Evolutionary conservation across 306 rosid genomes (phyloP).

Genomic region (Fragaria ananassa): DNA sequence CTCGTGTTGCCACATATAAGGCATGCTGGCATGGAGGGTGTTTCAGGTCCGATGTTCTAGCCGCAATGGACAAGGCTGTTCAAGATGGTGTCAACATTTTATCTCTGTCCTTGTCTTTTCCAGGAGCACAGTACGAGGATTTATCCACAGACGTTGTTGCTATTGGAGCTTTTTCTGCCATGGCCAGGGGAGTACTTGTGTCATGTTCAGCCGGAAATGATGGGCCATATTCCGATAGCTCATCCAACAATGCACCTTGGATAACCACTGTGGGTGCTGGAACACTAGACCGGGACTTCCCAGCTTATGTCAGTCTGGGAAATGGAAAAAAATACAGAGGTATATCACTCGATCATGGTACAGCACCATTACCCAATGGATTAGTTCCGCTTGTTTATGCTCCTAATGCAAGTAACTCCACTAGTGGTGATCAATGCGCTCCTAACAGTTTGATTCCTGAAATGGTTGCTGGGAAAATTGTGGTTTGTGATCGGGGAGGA

Average conservation of each 20-base stretch:
- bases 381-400: constrained; percentile 54
- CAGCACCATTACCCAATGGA: constrained; percentile 29
- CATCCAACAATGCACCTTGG: constrained; percentile 63
- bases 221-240: constrained; percentile 37
- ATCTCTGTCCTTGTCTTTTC: constrained; percentile 73
- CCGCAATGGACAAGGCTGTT: constrained; percentile 69
- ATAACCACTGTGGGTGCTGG: constrained; percentile 67
- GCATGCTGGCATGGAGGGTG: constrained; percentile 62
- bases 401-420: constrained; percentile 29
- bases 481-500: constrained; percentile 60
- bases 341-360: constrained; percentile 47
- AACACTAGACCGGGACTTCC: constrained; percentile 75
- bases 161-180: constrained; percentile 61
- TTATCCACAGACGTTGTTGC: constrained; percentile 44
- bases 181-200: constrained; percentile 51
- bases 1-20: constrained; percentile 66
- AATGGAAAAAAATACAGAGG: constrained; percentile 53
- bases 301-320: constrained; percentile 51
- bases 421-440: constrained; percentile 36
- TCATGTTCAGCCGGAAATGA: constrained; percentile 70
- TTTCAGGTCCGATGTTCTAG: constrained; percentile 48
- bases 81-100: constrained; percentile 55
- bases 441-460: constrained; percentile 34
- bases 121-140: constrained; percentile 24
- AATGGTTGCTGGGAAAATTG: constrained; percentile 61